phyloP scores from a whole-genome alignment of 2,329 filamentous ascomycete species.

The Fusarium sp. region DNA sequence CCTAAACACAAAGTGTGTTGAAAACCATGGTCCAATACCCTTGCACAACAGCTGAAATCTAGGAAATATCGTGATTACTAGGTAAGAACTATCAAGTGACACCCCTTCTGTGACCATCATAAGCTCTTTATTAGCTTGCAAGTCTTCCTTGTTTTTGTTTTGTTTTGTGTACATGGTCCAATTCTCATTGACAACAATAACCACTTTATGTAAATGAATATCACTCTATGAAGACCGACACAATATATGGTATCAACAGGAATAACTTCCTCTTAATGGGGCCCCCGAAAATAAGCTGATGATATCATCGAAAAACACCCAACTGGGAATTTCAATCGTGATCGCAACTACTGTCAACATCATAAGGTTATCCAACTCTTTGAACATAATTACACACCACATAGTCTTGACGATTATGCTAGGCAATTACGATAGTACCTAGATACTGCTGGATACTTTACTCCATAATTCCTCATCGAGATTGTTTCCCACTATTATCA shows the following conservation, averaged over 20 bases:
- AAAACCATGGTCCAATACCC: neutral
- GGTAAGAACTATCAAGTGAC: fast-evolving
- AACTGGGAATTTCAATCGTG: slow-evolving; percentile 30
- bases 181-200: neutral
- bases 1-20: neutral
- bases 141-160: too few relatives aligned
- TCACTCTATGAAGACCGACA: fast-evolving
- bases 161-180: neutral
- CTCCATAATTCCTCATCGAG: neutral
- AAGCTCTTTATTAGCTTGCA: neutral
- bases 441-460: neutral
- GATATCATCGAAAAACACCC: slow-evolving; percentile 1
- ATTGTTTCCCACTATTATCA: neutral
- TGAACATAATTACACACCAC: neutral
- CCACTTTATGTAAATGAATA: neutral
- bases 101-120: too few relatives aligned
- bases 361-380: neutral
- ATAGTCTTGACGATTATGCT: neutral
- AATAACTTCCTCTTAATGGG: neutral
- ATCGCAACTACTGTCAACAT: neutral
- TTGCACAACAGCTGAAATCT: neutral
- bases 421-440: neutral
- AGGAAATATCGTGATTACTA: neutral
- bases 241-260: too few relatives aligned
- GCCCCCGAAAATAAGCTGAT: neutral